Conservation (phyloP, 805 yeast genomes). For the Ogataea allantospora region DNA sequence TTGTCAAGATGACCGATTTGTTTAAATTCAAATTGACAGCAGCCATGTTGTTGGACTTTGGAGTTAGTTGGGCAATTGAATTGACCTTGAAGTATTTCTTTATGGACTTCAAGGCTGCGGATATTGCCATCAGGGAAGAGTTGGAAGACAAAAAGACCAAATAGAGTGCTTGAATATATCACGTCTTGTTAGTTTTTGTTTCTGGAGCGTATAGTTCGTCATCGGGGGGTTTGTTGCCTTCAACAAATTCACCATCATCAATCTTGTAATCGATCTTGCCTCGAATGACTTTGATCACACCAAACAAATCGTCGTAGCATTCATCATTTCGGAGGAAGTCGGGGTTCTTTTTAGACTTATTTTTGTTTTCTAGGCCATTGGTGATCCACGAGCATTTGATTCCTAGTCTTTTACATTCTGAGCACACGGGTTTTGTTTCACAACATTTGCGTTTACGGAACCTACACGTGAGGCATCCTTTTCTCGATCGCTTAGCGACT, state of each 20-base stretch:
- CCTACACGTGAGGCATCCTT: constrained; percentile 39
- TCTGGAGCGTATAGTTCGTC: constrained; percentile 5
- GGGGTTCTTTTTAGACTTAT: constrained; percentile 25
- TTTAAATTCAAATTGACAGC: constrained; percentile 79
- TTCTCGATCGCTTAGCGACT: constrained; percentile 27
- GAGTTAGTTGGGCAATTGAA: constrained; percentile 75
- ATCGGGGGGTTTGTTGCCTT: constrained; percentile 10
- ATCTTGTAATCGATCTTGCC: constrained; percentile 27
- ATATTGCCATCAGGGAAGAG: constrained; percentile 60
- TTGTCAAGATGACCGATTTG: constrained; percentile 75
- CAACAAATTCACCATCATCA: constrained; percentile 22
- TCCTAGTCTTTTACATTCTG: constrained; percentile 24
- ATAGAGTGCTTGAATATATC: constrained; percentile 3
- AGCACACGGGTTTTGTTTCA: constrained; percentile 40
- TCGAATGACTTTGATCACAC: constrained; percentile 25
- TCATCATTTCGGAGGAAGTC: constrained; percentile 25
- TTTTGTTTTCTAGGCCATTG: constrained; percentile 23
- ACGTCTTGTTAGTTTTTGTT: constrained; percentile 2
- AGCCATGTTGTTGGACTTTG: constrained; percentile 73
- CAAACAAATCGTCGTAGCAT: constrained; percentile 24
- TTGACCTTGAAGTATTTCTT: constrained; percentile 76
- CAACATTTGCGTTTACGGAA: constrained; percentile 44
- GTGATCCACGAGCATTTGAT: constrained; percentile 27
- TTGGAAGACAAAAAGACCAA: constrained; percentile 14
- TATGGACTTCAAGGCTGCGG: constrained; percentile 90